phyloP scores from a whole-genome alignment of 176 grass and related monocot genomes.

The Dactylis glomerata region DNA sequence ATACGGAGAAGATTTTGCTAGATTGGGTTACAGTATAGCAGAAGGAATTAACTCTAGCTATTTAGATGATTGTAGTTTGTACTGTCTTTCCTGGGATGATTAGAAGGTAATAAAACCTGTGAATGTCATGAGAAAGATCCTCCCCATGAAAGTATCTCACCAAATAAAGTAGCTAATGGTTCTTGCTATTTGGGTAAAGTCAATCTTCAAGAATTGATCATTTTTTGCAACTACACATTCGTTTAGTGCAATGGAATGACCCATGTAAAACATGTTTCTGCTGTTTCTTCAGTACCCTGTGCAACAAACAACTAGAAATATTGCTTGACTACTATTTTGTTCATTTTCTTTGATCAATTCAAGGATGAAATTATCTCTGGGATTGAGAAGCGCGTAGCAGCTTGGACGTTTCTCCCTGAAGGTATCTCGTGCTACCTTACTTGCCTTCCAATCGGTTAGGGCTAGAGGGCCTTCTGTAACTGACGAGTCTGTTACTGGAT shows the following conservation, averaged over 20 bases:
- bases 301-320: background rate
- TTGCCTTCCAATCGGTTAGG: background rate
- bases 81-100: background rate
- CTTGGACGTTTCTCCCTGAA: slow-evolving; percentile 85
- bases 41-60: background rate
- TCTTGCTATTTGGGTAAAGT: background rate
- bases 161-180: background rate
- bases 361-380: slow-evolving; percentile 58
- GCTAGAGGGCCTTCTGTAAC: slow-evolving; percentile 7
- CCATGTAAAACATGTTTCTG: background rate
- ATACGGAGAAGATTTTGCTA: background rate
- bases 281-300: background rate
- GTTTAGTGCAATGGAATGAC: background rate
- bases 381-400: slow-evolving; percentile 64
- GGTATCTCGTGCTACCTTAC: slow-evolving; percentile 25
- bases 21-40: background rate
- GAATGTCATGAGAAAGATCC: background rate
- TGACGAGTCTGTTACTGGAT: background rate
- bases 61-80: background rate
- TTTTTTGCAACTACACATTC: background rate
- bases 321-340: background rate
- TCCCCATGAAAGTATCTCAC: background rate
- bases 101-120: background rate
- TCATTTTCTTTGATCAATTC: slow-evolving; percentile 4
- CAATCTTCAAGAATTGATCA: background rate